Evolutionary conservation across 225 moss, liverwort and hornwort genomes (phyloP), one percentile per base, ranked within the genome.

Genomic region (Straminergon stramineum): DNA sequence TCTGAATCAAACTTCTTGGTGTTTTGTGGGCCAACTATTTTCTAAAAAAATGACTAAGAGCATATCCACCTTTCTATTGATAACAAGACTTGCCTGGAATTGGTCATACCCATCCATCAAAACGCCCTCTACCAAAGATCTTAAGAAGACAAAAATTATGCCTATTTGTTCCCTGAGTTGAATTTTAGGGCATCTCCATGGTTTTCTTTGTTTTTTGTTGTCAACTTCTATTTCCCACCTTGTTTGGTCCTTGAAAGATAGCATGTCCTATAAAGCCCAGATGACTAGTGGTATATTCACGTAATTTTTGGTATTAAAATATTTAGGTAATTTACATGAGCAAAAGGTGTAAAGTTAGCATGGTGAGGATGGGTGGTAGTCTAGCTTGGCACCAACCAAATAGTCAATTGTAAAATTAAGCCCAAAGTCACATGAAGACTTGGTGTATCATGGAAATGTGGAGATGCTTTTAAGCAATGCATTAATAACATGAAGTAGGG

Each of bases 41-140:
- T 35, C 3, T 23, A 21, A 4, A 53, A 53, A 30, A 35, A 34
- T 22, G 9, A 35, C 2, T 5, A 3, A 41, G 8, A 41, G 15
- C 4, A 24, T 41, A 23, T 13, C 11, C 3, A n/a, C 23, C 3
- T 22, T 69, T 23, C 13, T 1, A n/a, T 0, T 7, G 2, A 11
- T 7, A 69, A 21, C 0, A 31, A 0, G 13, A 8, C 5, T 0
- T 0, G 2, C 3, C 1, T 11, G 0, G 7, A 31, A 31, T 75
- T 30, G 18, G 17, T 30, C 1, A 2, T 30, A 10, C 6, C 17
- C 30, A 75, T 0, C 12, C 0, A 45, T 31, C 17, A 52, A 20
- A 52, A 13, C 6, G 3, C 12, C 7, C 4, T 7, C 12, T 7
- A 32, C 0, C 0, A 3, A 32, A 20, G 75, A 75, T 32, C 2